Base-by-base conservation (phyloP, 768 basidiomycete species). In the Thelephora ganbajun region DNA sequence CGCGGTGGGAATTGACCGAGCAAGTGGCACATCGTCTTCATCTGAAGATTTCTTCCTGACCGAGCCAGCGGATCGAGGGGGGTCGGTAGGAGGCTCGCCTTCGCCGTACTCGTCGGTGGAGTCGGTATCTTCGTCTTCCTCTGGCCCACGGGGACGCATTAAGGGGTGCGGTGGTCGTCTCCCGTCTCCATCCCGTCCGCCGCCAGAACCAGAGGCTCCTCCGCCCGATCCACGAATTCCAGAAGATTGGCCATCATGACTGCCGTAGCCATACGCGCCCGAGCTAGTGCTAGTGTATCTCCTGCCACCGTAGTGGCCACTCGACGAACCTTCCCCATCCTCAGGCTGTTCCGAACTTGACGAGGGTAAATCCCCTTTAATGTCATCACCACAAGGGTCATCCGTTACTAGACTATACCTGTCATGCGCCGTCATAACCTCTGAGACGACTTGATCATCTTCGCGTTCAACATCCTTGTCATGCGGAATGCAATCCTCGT, bases 21-120 rank as follows among this genome's bases (percentile, higher is more conserved):
- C 91, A 13, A 94, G 71, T 1, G 91, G 91, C 1, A 90, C 68
- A 54, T 94, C 83, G 59, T 94, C 90, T 47, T 86, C 56, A 44
- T 56, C 52, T 41, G 51, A 42, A 48, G n/a, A n/a, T 16, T 11
- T 30, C 44, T 13, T 51, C 48, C 14, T 55, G 51, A n/a, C 59
- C 59, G 11, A 56, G 53, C 14, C 55, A 44, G 26, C 54, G 54
- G 5, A 63, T 56, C 1, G 48, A 47, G 5, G 54, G 51, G 9
- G 50, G 20, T 14, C 47, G 55, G 18, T 57, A 22, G 42, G 44
- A 18, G 20, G 43, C 35, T 45, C 46, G 48, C 56, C 64, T 39
- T 68, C 64, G 47, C 67, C 68, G 30, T 69, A 57, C 14, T 54
- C 51, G 48, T 62, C 68, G 56, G 70, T 65, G 52, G 74, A 70